phyloP scores from a whole-genome alignment of 2,329 filamentous ascomycete species.

The Colletotrichum chrysophilum region DNA sequence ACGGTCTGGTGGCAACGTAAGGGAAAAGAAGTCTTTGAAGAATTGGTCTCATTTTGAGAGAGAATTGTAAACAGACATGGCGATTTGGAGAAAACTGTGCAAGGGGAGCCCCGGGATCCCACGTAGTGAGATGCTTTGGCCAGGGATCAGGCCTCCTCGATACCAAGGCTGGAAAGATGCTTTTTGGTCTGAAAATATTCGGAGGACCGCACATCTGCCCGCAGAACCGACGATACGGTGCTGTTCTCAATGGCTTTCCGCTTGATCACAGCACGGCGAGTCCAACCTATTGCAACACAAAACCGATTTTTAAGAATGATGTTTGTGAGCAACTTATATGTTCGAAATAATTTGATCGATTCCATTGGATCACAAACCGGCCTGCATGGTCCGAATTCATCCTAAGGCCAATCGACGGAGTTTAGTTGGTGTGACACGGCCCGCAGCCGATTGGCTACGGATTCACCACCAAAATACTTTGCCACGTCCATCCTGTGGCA shows the following conservation, averaged over 20 bases:
- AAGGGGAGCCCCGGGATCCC: neutral
- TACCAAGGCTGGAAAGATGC: neutral
- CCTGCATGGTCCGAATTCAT: neutral
- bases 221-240: neutral
- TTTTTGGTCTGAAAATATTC: neutral
- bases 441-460: neutral
- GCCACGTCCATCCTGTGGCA: neutral
- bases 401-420: neutral
- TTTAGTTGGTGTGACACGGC: neutral
- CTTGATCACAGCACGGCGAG: neutral
- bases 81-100: neutral
- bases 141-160: neutral
- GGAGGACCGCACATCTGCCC: neutral
- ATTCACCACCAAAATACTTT: neutral
- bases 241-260: neutral
- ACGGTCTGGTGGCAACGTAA: neutral
- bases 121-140: neutral
- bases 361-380: fast-evolving
- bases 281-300: neutral
- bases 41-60: neutral
- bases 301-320: neutral
- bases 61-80: neutral
- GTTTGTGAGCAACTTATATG: neutral
- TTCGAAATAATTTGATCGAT: neutral
- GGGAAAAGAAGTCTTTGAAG: neutral